phyloP scores from a whole-genome alignment of 73 alveolate species.

The Tetrahymena elliotti region DNA sequence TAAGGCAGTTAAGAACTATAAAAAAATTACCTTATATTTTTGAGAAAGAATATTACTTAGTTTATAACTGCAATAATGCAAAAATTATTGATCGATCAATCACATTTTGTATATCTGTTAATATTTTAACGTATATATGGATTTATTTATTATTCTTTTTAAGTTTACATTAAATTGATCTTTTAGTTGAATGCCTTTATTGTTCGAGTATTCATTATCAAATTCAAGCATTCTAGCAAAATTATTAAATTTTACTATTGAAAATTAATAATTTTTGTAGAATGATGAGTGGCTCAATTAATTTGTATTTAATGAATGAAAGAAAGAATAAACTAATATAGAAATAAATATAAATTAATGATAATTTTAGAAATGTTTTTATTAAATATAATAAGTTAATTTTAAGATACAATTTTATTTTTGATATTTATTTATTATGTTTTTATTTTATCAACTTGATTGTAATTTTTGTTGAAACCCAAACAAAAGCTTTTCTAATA shows the following conservation, averaged over 20 bases:
- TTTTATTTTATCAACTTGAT: neutral
- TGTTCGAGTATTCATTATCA: neutral
- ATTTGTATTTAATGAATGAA: no score
- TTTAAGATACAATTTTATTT: no score
- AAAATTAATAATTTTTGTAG: no score
- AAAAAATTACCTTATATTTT: no score
- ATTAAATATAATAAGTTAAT: no score
- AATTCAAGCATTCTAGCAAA: no score
- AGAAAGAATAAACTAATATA: no score
- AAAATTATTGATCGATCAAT: neutral
- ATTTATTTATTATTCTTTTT: neutral
- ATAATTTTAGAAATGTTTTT: no score
- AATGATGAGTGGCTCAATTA: no score
- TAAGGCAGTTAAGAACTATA: neutral
- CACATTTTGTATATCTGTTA: neutral
- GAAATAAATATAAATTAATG: neutral
- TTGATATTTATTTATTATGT: no score
- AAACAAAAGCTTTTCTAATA: neutral
- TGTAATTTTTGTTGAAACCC: neutral
- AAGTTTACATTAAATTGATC: neutral
- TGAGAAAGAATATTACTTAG: neutral
- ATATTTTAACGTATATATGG: neutral
- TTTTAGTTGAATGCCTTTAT: no score
- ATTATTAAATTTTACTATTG: neutral
- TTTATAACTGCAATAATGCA: neutral